phyloP scores from a whole-genome alignment of 352 stramenopile species.

The Thraustotheca clavata region DNA sequence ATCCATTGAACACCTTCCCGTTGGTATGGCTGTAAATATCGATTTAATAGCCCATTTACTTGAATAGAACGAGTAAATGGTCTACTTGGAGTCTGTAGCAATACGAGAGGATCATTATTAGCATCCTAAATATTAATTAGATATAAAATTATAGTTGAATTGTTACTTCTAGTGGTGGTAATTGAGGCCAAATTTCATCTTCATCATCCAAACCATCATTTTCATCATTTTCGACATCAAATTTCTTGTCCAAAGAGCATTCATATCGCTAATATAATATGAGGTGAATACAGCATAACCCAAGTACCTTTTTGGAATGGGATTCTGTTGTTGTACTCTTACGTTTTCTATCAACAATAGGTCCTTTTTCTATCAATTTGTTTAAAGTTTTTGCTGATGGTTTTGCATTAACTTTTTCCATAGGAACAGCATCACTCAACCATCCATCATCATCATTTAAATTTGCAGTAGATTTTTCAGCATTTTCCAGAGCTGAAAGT shows the following conservation, averaged over 20 bases:
- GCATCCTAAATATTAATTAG: neutral
- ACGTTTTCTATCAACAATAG: too few relatives aligned
- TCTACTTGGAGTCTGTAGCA: conserved; percentile 23
- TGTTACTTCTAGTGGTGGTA: conserved; percentile 36
- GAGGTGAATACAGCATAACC: too few relatives aligned
- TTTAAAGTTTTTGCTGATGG: too few relatives aligned
- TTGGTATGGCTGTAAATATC: conserved; percentile 67
- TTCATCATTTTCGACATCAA: neutral
- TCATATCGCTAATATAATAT: too few relatives aligned
- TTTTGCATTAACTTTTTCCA: too few relatives aligned
- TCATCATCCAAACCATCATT: conserved; percentile 24
- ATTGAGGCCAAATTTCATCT: conserved; percentile 40
- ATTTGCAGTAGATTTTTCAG: conserved; percentile 9
- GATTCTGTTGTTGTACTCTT: too few relatives aligned
- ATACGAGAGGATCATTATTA: conserved; percentile 34
- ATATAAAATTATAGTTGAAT: neutral
- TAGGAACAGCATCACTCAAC: conserved; percentile 54
- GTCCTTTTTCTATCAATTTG: too few relatives aligned
- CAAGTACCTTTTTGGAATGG: too few relatives aligned
- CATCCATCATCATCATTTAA: conserved; percentile 36
- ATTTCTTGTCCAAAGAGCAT: too few relatives aligned
- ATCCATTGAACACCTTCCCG: conserved; percentile 58
- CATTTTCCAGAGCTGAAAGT: neutral
- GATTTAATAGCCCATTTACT: conserved; percentile 67
- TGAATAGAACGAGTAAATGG: conserved; percentile 21